Evolutionary conservation across 176 grass and related monocot species (phyloP).

Genomic region (Puya raimondii): DNA sequence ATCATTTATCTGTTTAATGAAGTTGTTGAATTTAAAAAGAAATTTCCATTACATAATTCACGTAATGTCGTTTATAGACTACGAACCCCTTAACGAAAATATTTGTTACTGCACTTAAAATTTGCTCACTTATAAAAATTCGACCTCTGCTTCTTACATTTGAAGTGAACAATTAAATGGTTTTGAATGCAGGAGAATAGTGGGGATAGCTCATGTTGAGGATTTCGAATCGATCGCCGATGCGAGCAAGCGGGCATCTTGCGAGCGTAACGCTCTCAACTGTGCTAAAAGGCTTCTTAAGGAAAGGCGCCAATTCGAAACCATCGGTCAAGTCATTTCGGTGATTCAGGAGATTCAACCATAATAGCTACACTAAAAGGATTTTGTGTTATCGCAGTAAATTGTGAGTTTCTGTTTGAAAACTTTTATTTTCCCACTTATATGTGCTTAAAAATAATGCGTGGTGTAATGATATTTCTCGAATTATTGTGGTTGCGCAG

Average conservation of each 20-base stretch:
- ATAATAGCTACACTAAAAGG: neutral
- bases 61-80: too few species aligned
- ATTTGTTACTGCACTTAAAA: too few species aligned
- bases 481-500: too few species aligned
- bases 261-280: conserved; percentile 52
- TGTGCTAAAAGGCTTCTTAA: conserved; percentile 68
- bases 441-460: neutral
- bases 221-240: conserved; percentile 82
- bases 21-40: too few species aligned
- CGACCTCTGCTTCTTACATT: too few species aligned
- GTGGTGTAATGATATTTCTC: too few species aligned
- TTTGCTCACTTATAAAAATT: too few species aligned
- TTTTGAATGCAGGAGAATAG: conserved; percentile 50
- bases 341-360: conserved; percentile 29
- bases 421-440: neutral
- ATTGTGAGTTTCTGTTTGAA: neutral
- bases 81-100: too few species aligned
- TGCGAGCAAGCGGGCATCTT: conserved; percentile 43
- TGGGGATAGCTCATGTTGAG: conserved; percentile 83
- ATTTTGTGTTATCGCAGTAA: conserved; percentile 4
- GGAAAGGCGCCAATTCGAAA: conserved; percentile 39
- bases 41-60: too few species aligned
- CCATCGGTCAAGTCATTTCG: conserved; percentile 43
- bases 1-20: too few species aligned
- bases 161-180: neutral